Evolutionary conservation across 2,329 filamentous ascomycete genomes (phyloP).

Genomic region (Talaromyces rugulosus): DNA sequence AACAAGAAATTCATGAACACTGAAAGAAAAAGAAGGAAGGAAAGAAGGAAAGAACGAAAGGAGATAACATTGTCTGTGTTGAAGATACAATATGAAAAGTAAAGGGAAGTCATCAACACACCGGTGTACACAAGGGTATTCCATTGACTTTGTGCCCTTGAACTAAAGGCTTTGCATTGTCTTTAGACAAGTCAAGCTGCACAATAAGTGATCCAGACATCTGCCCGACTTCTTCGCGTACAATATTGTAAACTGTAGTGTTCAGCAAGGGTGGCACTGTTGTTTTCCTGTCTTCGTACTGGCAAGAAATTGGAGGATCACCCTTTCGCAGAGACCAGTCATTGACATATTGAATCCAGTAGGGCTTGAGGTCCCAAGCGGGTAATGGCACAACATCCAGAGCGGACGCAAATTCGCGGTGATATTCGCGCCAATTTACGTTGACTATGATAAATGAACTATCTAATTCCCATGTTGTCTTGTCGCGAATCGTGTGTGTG

Average conservation of each 20-base stretch:
- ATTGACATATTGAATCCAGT: conserved; percentile 69
- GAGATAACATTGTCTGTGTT: too few relatives aligned
- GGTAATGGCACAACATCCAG: conserved; percentile 31
- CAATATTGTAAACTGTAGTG: too few relatives aligned
- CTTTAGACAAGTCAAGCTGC: too few relatives aligned
- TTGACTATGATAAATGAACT: conserved; percentile 18
- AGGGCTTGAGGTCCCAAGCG: conserved; percentile 66
- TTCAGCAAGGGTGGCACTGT: too few relatives aligned
- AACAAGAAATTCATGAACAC: too few relatives aligned
- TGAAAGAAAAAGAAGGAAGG: too few relatives aligned
- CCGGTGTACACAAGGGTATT: conserved; percentile 28
- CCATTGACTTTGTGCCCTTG: conserved; percentile 15
- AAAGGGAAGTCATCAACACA: conserved; percentile 28
- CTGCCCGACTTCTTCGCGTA: too few relatives aligned
- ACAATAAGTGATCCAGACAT: too few relatives aligned
- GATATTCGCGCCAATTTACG: conserved; percentile 66
- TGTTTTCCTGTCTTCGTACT: too few relatives aligned
- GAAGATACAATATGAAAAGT: background rate
- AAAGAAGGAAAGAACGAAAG: too few relatives aligned
- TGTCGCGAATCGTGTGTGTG: too few relatives aligned
- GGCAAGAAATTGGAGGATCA: conserved; percentile 30
- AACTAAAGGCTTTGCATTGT: conserved; percentile 9
- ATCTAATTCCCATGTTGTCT: too few relatives aligned
- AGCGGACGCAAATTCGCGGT: conserved; percentile 48
- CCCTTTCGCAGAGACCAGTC: conserved; percentile 69